phyloP scores from a whole-genome alignment of 2,329 filamentous ascomycete genomes.

The Aureobasidium sp. region DNA sequence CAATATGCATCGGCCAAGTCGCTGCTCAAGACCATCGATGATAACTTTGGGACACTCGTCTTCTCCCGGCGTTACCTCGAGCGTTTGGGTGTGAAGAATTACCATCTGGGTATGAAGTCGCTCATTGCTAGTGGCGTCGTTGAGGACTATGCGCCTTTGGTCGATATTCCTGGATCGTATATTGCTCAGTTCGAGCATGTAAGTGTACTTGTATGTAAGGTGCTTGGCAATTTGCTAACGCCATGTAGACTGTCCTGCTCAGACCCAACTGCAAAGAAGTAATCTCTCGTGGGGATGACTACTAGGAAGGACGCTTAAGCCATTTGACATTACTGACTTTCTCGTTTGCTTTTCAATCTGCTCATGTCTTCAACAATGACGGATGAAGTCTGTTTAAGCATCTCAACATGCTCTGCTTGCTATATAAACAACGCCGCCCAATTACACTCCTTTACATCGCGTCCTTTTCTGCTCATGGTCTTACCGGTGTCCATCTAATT shows the following conservation, averaged over 20 bases:
- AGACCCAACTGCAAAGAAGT: slow-evolving; percentile 34
- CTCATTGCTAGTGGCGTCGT: slow-evolving; percentile 76
- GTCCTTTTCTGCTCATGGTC: too few relatives aligned
- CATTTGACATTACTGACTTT: background rate
- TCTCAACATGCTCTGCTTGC: slow-evolving; percentile 2
- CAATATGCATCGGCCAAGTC: slow-evolving; percentile 75
- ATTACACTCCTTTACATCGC: background rate
- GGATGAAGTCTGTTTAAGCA: background rate
- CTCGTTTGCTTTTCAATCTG: background rate
- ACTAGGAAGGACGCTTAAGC: slow-evolving; percentile 37
- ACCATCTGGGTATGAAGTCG: slow-evolving; percentile 84
- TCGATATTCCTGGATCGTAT: slow-evolving; percentile 89
- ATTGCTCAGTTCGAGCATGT: slow-evolving; percentile 94
- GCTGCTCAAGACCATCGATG: slow-evolving; percentile 81
- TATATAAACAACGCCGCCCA: background rate
- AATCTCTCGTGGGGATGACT: slow-evolving; percentile 32
- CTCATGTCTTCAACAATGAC: background rate
- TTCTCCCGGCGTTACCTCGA: slow-evolving; percentile 89
- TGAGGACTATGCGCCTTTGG: slow-evolving; percentile 80
- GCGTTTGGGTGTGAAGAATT: slow-evolving; percentile 89
- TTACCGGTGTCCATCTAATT: background rate
- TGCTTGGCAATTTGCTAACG: background rate
- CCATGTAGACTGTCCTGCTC: slow-evolving; percentile 40
- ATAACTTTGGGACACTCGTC: slow-evolving; percentile 89
- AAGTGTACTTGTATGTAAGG: slow-evolving; percentile 34